phyloP scores from a whole-genome alignment of 1,139 yeast genomes.

The Yamadazyma oceani region DNA sequence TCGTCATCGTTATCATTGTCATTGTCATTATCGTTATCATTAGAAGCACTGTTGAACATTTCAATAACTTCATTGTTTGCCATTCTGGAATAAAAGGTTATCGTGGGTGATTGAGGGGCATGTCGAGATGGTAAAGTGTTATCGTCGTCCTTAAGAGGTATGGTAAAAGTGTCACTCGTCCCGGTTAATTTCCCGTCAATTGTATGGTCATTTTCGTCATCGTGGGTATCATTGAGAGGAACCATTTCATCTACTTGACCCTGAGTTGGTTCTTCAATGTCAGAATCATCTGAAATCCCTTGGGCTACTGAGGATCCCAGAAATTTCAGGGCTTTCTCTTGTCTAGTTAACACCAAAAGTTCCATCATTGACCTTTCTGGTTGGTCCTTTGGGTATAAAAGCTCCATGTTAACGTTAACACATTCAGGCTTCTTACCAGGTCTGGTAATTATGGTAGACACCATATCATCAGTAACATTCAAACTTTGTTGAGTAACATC shows the following conservation, averaged over 20 bases:
- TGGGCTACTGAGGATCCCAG: neutral
- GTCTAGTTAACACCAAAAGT: conserved; percentile 41
- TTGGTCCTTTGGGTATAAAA: conserved; percentile 45
- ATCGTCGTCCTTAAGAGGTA: conserved; percentile 36
- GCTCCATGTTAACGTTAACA: conserved; percentile 59
- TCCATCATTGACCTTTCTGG: conserved; percentile 64
- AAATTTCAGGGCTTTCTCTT: neutral
- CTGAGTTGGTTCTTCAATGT: neutral
- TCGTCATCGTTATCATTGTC: conserved; percentile 30
- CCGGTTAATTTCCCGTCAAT: neutral
- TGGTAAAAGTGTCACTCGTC: conserved; percentile 30
- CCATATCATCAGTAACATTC: conserved; percentile 10
- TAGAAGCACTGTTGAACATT: conserved; percentile 72
- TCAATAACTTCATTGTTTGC: conserved; percentile 74
- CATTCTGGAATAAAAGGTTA: conserved; percentile 72
- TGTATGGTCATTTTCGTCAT: neutral
- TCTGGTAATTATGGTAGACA: conserved; percentile 43
- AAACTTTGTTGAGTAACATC: conserved; percentile 10
- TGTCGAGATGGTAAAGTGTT: conserved; percentile 11
- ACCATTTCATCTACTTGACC: neutral
- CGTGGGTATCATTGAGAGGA: neutral
- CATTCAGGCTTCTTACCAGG: conserved; percentile 67
- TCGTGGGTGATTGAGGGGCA: conserved; percentile 64
- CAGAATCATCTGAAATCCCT: conserved; percentile 1
- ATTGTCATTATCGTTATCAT: conserved; percentile 19